Conservation (phyloP, 2,329 filamentous ascomycete genomes). For the Neoscytalidium dimidiatum region DNA sequence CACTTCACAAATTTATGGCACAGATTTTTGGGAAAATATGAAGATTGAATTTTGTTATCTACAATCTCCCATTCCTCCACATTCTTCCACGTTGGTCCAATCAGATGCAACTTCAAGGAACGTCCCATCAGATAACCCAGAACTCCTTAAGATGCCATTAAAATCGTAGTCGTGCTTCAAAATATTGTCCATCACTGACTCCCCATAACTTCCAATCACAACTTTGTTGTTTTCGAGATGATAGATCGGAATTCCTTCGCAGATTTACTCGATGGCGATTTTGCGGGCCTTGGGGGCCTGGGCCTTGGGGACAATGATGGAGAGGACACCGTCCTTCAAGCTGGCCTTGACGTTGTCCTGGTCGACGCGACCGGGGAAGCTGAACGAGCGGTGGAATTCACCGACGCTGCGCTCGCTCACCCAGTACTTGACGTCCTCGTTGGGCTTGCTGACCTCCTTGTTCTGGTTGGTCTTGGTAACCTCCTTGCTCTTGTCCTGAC, state of each 20-base stretch:
- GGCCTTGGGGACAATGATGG: constrained; percentile 59
- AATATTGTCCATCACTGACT: not conserved
- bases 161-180: not conserved
- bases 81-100: not conserved
- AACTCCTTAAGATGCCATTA: not conserved
- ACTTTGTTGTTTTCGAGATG: not conserved
- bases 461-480: constrained; percentile 36
- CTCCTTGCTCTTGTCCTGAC: constrained; percentile 20
- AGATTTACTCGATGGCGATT: constrained; percentile 57
- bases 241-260: not conserved
- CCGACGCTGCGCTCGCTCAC: constrained; percentile 61
- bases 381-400: constrained; percentile 61
- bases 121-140: not conserved
- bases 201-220: not conserved
- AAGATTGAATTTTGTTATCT: not conserved
- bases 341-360: constrained; percentile 63
- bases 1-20: not conserved
- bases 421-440: constrained; percentile 66
- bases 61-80: not conserved
- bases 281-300: constrained; percentile 50
- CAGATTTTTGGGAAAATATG: not conserved
- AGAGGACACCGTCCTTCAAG: constrained; percentile 62
- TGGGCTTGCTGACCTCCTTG: constrained; percentile 40
- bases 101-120: not conserved
- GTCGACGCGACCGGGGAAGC: constrained; percentile 59